These are phyloP conservation scores for Geotrichum aggregatum DNA, from an alignment of 1,139 yeast species.

Conservation along the genomic window DNA sequence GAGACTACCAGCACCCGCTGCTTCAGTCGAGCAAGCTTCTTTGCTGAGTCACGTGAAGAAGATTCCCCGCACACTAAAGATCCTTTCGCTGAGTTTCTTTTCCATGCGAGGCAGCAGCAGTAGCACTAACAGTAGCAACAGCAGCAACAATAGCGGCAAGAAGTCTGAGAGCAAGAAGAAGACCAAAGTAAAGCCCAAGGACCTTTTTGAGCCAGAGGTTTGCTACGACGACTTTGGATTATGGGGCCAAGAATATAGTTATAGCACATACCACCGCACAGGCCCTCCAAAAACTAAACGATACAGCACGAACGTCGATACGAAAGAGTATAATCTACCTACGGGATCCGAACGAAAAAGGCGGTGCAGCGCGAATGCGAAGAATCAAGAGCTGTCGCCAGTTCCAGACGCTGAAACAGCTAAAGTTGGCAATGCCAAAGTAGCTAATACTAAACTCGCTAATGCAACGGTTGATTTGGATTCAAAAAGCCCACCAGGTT, in stretches of 20 bases:
- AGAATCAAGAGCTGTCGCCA: neutral
- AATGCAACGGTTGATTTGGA: neutral
- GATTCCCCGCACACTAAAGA: conserved; percentile 14
- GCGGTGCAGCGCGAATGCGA: neutral
- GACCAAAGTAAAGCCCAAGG: conserved; percentile 1
- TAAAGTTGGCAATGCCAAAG: too few species aligned
- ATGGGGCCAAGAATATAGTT: neutral
- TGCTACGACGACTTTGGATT: conserved; percentile 1
- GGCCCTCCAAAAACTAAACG: neutral
- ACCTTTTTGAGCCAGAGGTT: conserved; percentile 14
- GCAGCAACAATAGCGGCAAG: neutral
- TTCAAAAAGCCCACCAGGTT: neutral
- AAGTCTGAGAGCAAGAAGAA: neutral
- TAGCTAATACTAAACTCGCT: neutral
- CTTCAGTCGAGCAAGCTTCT: neutral
- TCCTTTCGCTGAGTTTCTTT: neutral
- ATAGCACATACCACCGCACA: neutral
- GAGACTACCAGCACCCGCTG: neutral
- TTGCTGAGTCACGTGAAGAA: conserved; percentile 8
- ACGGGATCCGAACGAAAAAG: conserved; percentile 7
- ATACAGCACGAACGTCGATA: conserved; percentile 8
- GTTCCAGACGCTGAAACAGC: too few species aligned
- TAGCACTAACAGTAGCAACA: too few species aligned
- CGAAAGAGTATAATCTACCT: conserved; percentile 5
- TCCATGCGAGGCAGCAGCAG: too few species aligned